Base-by-base conservation (phyloP, 75 land plant species). In the Adiantum capillusveneris region DNA sequence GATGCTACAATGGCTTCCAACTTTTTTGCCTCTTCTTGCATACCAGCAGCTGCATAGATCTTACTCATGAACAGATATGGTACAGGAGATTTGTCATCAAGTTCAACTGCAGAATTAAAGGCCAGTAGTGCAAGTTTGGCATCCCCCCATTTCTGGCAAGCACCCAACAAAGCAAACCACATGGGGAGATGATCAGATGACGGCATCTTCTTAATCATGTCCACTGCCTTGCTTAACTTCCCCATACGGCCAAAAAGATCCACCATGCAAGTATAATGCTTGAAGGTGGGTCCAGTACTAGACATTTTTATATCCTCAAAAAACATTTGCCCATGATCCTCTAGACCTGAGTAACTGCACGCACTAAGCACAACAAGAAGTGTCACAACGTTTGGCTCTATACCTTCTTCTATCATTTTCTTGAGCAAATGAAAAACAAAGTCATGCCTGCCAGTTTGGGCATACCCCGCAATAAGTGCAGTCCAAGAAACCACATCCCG, bases 211-310 rank as follows among this genome's bases (percentile, higher is more conserved):
- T n/a, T n/a, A n/a, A n/a, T n/a, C n/a, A n/a, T n/a, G n/a, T n/a
- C n/a, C n/a, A n/a, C n/a, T n/a, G n/a, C n/a, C n/a, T n/a, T n/a
- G n/a, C n/a, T n/a, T n/a, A n/a, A n/a, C n/a, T n/a, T n/a, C n/a
- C n/a, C n/a, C n/a, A n/a, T n/a, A n/a, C 81, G 59, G 52, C 79
- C 87, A 30, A 77, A 66, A 9, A 87, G 63, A 59, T 83, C 85
- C 45, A 80, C 86, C 76, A 83, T 57, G 57, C 84, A 80, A 1
- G 70, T 67, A 63, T 74, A 83, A 25, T 87, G 91, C 53, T 87
- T 84, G 72, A 68, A 60, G 0, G 25, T 44, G 24, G 82, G 82
- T 22, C 16, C 58, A 17, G 82, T 79, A 58, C 79, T 73, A 53
- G 24, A 58, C 13, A 52, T 58, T 16, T 25, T 51, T 82, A 85